Conservation (phyloP, 202 grass and related monocot species). For the Digitaria exilis region DNA sequence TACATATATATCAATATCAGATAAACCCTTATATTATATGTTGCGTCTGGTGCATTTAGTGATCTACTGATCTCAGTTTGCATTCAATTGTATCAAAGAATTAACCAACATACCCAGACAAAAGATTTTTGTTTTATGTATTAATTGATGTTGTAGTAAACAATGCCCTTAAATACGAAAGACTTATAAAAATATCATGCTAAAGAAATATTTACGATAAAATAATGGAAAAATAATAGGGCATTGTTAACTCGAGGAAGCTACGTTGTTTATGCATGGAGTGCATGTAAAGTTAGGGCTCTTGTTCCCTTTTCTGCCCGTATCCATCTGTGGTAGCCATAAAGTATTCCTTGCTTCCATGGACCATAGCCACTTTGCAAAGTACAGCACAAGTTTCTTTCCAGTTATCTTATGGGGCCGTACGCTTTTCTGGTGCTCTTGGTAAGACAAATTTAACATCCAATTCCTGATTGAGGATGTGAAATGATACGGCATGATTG, state of each 20-base stretch:
- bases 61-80: slow-evolving; percentile 12
- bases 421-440: slow-evolving; percentile 44
- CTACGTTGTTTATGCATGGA: slow-evolving; percentile 87
- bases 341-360: slow-evolving; percentile 92
- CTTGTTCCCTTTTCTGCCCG: slow-evolving; percentile 40
- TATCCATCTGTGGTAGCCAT: slow-evolving; percentile 45
- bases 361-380: slow-evolving; percentile 66
- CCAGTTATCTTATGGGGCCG: slow-evolving; percentile 54
- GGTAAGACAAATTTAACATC: slow-evolving; percentile 71
- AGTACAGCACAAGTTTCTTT: slow-evolving; percentile 66
- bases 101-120: neutral
- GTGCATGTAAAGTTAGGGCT: slow-evolving; percentile 89
- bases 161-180: slow-evolving; percentile 5
- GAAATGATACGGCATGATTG: slow-evolving; percentile 38
- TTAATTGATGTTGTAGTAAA: neutral
- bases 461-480: slow-evolving; percentile 36
- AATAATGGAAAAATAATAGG: slow-evolving; percentile 37
- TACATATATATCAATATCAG: slow-evolving; percentile 1
- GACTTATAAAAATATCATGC: neutral
- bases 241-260: slow-evolving; percentile 39
- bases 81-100: slow-evolving; percentile 28
- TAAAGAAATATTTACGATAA: slow-evolving; percentile 19
- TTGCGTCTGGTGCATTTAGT: slow-evolving; percentile 19
- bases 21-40: slow-evolving; percentile 14
- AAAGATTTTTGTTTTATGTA: slow-evolving; percentile 6